These are phyloP conservation scores for Podila epigama DNA, from an alignment of 192 early-diverging fungal genomes.

Conservation along the genomic window DNA sequence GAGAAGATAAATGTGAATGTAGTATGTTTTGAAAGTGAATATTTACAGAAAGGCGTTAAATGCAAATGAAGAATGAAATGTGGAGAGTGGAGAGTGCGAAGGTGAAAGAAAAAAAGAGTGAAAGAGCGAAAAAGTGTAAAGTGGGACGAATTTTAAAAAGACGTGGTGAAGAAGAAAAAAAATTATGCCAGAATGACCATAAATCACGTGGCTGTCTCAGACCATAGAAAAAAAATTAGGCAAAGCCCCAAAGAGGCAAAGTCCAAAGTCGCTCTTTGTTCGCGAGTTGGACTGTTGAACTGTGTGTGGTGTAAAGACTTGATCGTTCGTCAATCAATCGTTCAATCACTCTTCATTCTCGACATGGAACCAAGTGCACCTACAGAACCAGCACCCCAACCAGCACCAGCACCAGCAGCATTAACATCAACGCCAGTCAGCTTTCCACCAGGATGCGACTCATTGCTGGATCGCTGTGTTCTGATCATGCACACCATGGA, in stretches of 20 bases:
- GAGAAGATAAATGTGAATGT: too few relatives aligned
- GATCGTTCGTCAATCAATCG: too few relatives aligned
- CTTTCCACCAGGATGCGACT: constrained; percentile 41
- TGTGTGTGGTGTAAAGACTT: too few relatives aligned
- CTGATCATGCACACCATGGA: constrained; percentile 61
- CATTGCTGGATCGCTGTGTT: constrained; percentile 58
- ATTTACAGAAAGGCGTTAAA: neutral
- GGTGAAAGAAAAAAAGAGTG: neutral
- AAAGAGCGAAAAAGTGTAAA: neutral
- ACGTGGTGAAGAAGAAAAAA: neutral
- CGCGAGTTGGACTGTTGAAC: too few relatives aligned
- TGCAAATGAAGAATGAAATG: neutral
- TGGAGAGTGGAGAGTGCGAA: neutral
- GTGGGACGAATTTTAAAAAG: neutral
- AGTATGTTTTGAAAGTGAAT: too few relatives aligned
- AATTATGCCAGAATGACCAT: too few relatives aligned
- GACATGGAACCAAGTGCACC: too few relatives aligned
- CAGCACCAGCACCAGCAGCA: neutral
- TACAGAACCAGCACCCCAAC: neutral
- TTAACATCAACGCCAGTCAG: constrained; percentile 2
- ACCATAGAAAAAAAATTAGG: too few relatives aligned
- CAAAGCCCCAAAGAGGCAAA: too few relatives aligned
- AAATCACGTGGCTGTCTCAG: too few relatives aligned
- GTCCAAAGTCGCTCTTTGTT: too few relatives aligned
- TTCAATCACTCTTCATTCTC: too few relatives aligned